Evolutionary conservation across 2,329 filamentous ascomycete genomes (phyloP).

Genomic region (Tolypocladium ovalisporum): DNA sequence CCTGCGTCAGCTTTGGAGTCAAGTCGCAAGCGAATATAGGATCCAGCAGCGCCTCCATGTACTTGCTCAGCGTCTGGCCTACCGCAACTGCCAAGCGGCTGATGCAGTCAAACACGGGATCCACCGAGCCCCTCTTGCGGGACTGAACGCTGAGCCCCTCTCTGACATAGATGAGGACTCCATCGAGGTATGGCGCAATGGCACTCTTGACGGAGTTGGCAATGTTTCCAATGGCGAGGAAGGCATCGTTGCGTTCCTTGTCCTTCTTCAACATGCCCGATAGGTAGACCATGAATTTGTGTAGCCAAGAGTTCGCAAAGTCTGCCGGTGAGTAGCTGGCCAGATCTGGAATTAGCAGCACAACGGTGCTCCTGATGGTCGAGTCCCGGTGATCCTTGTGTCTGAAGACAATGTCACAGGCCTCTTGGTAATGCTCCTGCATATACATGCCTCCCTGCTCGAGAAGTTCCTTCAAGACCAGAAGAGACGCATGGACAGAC

Average conservation of each 20-base stretch:
- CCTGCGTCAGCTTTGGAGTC: constrained; percentile 87
- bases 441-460: constrained; percentile 98
- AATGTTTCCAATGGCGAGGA: constrained; percentile 91
- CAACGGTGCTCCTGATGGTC: constrained; percentile 80
- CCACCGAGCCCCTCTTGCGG: constrained; percentile 50
- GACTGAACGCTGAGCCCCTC: constrained; percentile 81
- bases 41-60: constrained; percentile 90
- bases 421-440: constrained; percentile 86
- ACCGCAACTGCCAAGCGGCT: constrained; percentile 93
- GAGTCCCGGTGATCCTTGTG: constrained; percentile 88
- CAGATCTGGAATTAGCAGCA: constrained; percentile 82
- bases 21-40: constrained; percentile 96
- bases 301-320: constrained; percentile 77
- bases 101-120: constrained; percentile 93
- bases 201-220: constrained; percentile 92
- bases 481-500: constrained; percentile 82
- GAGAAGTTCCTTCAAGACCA: constrained; percentile 86
- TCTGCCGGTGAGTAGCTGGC: constrained; percentile 87
- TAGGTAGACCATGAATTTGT: constrained; percentile 95
- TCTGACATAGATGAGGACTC: constrained; percentile 84
- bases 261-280: constrained; percentile 90
- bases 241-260: constrained; percentile 87
- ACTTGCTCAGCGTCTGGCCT: constrained; percentile 93
- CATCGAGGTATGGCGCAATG: constrained; percentile 90
- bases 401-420: constrained; percentile 84